These are phyloP conservation scores for Santalum album DNA, from an alignment of 164 flowering plant genomes.

Conservation along the genomic window DNA sequence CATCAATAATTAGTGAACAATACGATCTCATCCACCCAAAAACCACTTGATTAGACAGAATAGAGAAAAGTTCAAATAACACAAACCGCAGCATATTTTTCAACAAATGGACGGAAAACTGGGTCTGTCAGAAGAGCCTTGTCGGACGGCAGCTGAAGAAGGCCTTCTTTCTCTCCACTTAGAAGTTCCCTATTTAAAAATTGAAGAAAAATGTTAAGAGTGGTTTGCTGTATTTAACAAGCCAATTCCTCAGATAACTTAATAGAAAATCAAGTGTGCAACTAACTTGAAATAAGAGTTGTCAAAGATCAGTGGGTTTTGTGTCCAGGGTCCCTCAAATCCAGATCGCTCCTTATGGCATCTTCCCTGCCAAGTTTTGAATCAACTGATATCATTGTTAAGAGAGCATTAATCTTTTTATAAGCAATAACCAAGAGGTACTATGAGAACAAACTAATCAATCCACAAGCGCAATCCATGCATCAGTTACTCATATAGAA, in stretches of 20 bases:
- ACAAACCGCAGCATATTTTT: conserved; percentile 35
- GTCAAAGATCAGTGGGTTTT: conserved; percentile 34
- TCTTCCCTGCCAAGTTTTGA: conserved; percentile 25
- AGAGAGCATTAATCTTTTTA: background rate
- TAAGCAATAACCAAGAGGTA: background rate
- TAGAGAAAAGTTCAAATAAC: background rate
- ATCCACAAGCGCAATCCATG: too few species aligned
- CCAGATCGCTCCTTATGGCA: conserved; percentile 47
- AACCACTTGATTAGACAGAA: too few species aligned
- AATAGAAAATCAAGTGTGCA: background rate
- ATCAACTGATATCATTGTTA: background rate
- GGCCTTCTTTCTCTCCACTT: conserved; percentile 36
- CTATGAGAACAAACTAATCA: too few species aligned
- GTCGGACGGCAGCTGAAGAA: conserved; percentile 34
- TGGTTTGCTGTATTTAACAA: too few species aligned
- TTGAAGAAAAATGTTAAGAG: background rate
- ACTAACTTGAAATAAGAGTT: conserved; percentile 42
- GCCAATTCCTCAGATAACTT: too few species aligned
- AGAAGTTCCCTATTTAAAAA: conserved; percentile 29
- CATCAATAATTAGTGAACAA: background rate
- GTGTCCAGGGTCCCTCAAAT: conserved; percentile 46
- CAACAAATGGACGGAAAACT: conserved; percentile 34
- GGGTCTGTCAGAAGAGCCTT: conserved; percentile 40
- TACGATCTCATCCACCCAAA: too few species aligned
- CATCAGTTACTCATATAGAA: background rate